phyloP scores from a whole-genome alignment of 345 rosid genomes.

The Carallia brachiata region DNA sequence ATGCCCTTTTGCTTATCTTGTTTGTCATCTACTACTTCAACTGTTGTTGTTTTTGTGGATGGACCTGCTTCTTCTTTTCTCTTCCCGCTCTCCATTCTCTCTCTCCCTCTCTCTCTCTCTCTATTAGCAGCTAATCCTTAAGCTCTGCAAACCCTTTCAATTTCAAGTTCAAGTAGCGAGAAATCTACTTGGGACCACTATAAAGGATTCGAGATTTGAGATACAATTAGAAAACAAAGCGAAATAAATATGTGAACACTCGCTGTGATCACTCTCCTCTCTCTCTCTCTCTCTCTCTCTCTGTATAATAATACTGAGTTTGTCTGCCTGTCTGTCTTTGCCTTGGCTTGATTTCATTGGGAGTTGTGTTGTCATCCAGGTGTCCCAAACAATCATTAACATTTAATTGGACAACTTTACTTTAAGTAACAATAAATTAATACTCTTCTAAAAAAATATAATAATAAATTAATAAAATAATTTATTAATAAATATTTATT shows the following conservation, averaged over 20 bases:
- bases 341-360: neutral
- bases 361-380: neutral
- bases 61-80: constrained; percentile 21
- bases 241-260: neutral
- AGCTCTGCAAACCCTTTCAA: neutral
- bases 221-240: neutral
- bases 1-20: constrained; percentile 3
- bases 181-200: neutral
- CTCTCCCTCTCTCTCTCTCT: constrained; percentile 1
- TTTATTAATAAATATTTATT: neutral
- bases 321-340: constrained; percentile 7
- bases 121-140: neutral
- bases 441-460: neutral
- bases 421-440: too few relatives aligned
- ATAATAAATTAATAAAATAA: neutral
- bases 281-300: neutral
- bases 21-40: constrained; percentile 7
- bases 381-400: neutral
- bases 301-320: neutral
- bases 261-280: neutral
- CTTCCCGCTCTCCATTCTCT: constrained; percentile 19
- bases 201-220: neutral
- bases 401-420: too few relatives aligned
- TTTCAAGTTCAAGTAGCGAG: neutral
- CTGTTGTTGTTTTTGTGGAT: constrained; percentile 2